phyloP scores from a whole-genome alignment of 208 protist species.

The Trypanosoma scelopori region DNA sequence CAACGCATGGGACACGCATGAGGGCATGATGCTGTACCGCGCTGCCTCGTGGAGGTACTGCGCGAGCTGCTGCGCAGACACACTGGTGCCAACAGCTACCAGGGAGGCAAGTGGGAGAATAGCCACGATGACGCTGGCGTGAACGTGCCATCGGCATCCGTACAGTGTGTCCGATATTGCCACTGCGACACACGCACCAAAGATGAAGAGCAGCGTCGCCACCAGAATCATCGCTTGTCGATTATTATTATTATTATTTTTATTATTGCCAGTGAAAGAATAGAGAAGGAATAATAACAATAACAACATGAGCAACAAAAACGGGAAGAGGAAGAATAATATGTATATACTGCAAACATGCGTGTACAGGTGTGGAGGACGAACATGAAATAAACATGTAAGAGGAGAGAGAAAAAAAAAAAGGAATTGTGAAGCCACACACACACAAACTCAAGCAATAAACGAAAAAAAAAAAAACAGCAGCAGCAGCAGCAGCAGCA shows the following conservation, averaged over 20 bases:
- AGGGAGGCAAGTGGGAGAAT: slow-evolving; percentile 36
- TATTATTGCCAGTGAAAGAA: neutral
- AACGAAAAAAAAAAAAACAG: no score
- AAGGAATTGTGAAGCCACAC: neutral
- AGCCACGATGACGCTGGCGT: slow-evolving; percentile 41
- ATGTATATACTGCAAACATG: neutral
- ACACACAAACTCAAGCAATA: no score
- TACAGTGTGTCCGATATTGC: neutral
- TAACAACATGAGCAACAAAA: neutral
- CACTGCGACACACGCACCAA: neutral
- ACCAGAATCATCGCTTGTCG: neutral
- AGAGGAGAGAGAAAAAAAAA: slow-evolving; percentile 7
- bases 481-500: no score
- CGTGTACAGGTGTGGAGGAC: no score
- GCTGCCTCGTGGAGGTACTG: slow-evolving; percentile 19
- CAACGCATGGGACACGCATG: slow-evolving; percentile 13
- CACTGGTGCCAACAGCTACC: slow-evolving; percentile 18
- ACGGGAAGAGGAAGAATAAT: slow-evolving; percentile 6
- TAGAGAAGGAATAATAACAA: neutral
- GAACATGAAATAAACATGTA: neutral
- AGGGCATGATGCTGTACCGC: neutral
- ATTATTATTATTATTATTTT: neutral
- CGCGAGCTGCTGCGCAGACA: slow-evolving; percentile 19
- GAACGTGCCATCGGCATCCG: slow-evolving; percentile 18
- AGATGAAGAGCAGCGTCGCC: neutral